Percentiles rank a stretch among this genome's conserved stretches.
Conservation (phyloP, 768 basidiomycete species). For the Royoungia palumana region DNA sequence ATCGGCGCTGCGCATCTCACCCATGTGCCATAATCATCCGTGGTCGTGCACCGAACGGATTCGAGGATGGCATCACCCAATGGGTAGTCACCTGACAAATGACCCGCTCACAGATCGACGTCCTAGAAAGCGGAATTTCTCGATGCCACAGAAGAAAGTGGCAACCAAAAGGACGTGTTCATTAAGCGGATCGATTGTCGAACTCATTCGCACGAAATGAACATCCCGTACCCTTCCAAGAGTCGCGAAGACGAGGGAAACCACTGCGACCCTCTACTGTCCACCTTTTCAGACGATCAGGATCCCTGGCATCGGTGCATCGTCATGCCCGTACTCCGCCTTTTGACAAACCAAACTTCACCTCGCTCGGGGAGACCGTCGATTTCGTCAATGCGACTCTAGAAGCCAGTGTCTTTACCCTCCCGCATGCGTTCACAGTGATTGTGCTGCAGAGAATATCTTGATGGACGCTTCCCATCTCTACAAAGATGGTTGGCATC, state of each 20-base stretch:
- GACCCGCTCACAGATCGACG: neutral
- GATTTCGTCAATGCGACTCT: slow-evolving; percentile 29
- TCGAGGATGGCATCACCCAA: slow-evolving; percentile 9
- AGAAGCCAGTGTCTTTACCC: slow-evolving; percentile 22
- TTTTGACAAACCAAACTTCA: slow-evolving; percentile 23
- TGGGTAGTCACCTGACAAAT: neutral
- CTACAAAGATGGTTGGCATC: no score
- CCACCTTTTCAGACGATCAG: slow-evolving; percentile 9
- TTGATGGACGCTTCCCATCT: no score
- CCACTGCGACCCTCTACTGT: slow-evolving; percentile 22
- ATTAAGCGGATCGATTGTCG: slow-evolving; percentile 9
- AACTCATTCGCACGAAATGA: slow-evolving; percentile 1
- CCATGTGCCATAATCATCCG: no score
- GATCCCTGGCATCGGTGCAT: slow-evolving; percentile 18
- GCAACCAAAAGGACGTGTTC: slow-evolving; percentile 7
- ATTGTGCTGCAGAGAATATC: no score
- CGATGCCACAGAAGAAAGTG: slow-evolving; percentile 7
- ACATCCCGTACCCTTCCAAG: neutral
- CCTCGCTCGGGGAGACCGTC: slow-evolving; percentile 22
- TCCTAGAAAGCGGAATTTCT: slow-evolving; percentile 1
- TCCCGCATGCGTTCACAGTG: no score
- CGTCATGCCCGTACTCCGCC: slow-evolving; percentile 29
- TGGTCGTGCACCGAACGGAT: no score
- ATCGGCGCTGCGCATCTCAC: no score
- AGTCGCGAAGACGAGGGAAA: slow-evolving; percentile 8